Percentiles rank a stretch among this genome's conserved stretches.
Evolutionary conservation across 208 protist genomes (phyloP).

Genomic region (Borovskyia barvae): DNA sequence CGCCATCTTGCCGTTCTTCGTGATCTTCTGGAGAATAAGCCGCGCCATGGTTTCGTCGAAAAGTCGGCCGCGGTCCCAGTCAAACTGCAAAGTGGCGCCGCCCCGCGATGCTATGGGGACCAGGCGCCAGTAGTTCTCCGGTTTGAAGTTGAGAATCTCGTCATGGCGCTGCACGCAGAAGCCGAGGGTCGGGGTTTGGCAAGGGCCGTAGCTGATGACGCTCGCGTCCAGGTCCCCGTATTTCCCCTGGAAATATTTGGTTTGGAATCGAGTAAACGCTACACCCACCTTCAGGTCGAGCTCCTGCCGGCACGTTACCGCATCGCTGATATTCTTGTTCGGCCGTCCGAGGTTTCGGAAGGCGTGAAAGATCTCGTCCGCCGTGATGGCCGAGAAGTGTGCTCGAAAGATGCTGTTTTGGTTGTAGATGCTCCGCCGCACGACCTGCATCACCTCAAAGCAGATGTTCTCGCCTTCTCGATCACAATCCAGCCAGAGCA

Average conservation of each 20-base stretch:
- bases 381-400: slow-evolving; percentile 92
- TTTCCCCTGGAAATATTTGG: slow-evolving; percentile 86
- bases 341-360: slow-evolving; percentile 84
- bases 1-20: slow-evolving; percentile 41
- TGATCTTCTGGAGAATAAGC: slow-evolving; percentile 64
- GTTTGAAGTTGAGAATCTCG: slow-evolving; percentile 91
- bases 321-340: slow-evolving; percentile 89
- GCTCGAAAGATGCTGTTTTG: slow-evolving; percentile 83
- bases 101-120: slow-evolving; percentile 67
- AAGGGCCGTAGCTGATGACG: slow-evolving; percentile 95
- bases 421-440: slow-evolving; percentile 50
- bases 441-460: slow-evolving; percentile 95
- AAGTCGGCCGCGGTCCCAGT: slow-evolving; percentile 88
- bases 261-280: slow-evolving; percentile 94
- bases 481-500: slow-evolving; percentile 96
- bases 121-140: slow-evolving; percentile 88
- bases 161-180: slow-evolving; percentile 94
- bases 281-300: slow-evolving; percentile 96
- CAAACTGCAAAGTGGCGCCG: slow-evolving; percentile 68
- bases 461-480: slow-evolving; percentile 98
- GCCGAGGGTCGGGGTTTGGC: slow-evolving; percentile 95
- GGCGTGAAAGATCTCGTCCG: slow-evolving; percentile 78
- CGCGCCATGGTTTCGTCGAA: slow-evolving; percentile 90
- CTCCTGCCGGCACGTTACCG: slow-evolving; percentile 95
- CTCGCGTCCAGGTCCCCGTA: slow-evolving; percentile 89